phyloP scores from a whole-genome alignment of 495 filamentous ascomycete species.

The Penicillium daleae region DNA sequence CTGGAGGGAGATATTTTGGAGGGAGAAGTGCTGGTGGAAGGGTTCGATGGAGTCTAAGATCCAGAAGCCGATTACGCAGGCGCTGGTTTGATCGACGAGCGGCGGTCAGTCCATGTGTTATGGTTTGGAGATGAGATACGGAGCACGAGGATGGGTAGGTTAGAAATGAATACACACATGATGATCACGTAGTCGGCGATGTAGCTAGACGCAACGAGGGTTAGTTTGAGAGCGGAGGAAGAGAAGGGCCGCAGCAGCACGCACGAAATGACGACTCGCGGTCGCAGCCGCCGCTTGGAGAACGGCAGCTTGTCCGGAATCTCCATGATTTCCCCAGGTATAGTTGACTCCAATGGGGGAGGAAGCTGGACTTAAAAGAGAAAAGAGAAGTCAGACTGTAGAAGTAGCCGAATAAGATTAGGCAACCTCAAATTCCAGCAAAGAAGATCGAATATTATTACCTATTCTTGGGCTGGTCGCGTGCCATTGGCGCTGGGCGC shows the following conservation, averaged over 20 bases:
- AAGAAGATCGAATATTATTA: background rate
- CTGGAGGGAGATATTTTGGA: constrained; percentile 61
- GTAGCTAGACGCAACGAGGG: constrained; percentile 49
- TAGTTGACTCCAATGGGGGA: background rate
- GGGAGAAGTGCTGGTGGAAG: constrained; percentile 63
- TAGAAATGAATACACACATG: constrained; percentile 49
- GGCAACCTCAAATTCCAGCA: background rate
- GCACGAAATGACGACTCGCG: constrained; percentile 58
- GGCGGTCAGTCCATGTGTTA: constrained; percentile 5
- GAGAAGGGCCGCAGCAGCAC: constrained; percentile 24
- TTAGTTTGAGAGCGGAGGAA: constrained; percentile 13
- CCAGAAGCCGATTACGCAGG: constrained; percentile 57
- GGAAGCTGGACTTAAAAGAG: background rate
- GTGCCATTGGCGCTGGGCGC: background rate
- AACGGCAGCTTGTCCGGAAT: constrained; percentile 53
- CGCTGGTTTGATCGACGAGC: constrained; percentile 29
- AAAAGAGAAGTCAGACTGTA: background rate
- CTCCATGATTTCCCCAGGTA: constrained; percentile 31
- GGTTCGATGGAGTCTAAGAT: constrained; percentile 58
- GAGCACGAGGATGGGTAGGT: background rate
- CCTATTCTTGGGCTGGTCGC: background rate
- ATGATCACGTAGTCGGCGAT: constrained; percentile 71
- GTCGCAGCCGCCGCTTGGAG: constrained; percentile 54
- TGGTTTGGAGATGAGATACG: background rate
- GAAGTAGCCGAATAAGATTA: background rate